Evolutionary conservation across 2,329 filamentous ascomycete species (phyloP), one percentile per base, ranked within the genome.

Genomic region (Colletotrichum australisinense): DNA sequence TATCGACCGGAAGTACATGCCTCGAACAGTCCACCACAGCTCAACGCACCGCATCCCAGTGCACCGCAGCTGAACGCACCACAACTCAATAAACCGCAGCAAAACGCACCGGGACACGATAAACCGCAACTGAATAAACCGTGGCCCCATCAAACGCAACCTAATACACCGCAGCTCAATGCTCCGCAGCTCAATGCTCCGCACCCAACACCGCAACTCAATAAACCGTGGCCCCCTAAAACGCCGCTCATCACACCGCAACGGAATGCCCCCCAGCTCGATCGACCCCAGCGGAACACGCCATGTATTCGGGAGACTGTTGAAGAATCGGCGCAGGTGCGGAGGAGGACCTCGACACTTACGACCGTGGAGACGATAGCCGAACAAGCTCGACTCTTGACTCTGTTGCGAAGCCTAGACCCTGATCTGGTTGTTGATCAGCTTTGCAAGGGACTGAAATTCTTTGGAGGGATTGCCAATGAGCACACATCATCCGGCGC

Each of bases 381-480:
- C 12, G 89, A 93, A 76, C 90, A 92, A 78, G 87, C 88, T 72
- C 87, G 91, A 35, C 82, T 92, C 2, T 81, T 92, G 58, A 88
- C 87, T 5, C 81, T 92, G 14, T 80, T 93, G 24, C 86, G 88
- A 60, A 88, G 85, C 55, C 81, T 92, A 12, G 85, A 89, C 75
- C 90, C 90, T 11, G 77, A 85, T 9, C 82, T 85, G 3, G 88
- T 92, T 0, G 90, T 92, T 24, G 89, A 92, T 73, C 90, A 91
- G 77, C 83, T 93, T 42, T 92, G 89, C 78, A 91, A 88, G 76
- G 90, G 89, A 2, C 78, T 92, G 67, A 86, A 88, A n/a, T 92
- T 90, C 76, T 92, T 92, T 79, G 90, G 91, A 8, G 89, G 90
- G 30, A 86, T 89, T 58, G 88, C 89, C 49, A 87, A 86, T 32